A percentile compares a stretch with the other conserved stretches of the same genome.
These are phyloP conservation scores for Talaromyces islandicus DNA, from an alignment of 2,329 filamentous ascomycete genomes.

Conservation along the genomic window DNA sequence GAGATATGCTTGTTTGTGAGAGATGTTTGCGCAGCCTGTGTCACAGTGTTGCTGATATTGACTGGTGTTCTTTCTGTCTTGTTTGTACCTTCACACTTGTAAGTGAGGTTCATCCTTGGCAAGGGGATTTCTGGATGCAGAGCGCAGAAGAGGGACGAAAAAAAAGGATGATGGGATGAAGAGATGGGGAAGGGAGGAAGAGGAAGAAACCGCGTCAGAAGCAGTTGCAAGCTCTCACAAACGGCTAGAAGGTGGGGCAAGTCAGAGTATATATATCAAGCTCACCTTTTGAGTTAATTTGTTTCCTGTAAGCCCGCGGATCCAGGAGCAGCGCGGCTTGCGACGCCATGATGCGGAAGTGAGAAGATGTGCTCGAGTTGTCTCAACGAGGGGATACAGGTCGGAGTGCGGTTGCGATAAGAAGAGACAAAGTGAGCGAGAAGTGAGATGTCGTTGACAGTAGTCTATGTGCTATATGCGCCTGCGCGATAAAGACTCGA, in stretches of 20 bases:
- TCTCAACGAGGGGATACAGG: neutral
- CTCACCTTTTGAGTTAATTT: constrained; percentile 28
- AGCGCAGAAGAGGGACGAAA: neutral
- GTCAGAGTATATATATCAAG: constrained; percentile 6
- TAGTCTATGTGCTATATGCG: neutral
- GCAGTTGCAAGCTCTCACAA: neutral
- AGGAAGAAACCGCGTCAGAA: neutral
- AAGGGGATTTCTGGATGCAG: neutral
- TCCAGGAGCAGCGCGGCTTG: constrained; percentile 39
- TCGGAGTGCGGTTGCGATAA: neutral
- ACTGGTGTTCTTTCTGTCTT: constrained; percentile 1
- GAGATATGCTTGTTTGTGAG: neutral
- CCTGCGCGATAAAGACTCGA: constrained; percentile 1
- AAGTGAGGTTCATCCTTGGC: neutral
- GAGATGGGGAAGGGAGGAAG: neutral
- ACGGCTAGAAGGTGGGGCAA: neutral
- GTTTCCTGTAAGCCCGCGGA: constrained; percentile 36
- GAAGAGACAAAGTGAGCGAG: neutral
- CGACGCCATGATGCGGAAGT: constrained; percentile 27
- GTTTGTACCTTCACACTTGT: constrained; percentile 4
- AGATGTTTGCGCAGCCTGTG: neutral
- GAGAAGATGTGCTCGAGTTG: neutral
- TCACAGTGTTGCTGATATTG: neutral
- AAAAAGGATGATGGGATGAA: neutral
- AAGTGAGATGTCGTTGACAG: neutral